Evolutionary conservation across 176 grass and related monocot genomes (phyloP).

Genomic region (Melocanna baccifera): DNA sequence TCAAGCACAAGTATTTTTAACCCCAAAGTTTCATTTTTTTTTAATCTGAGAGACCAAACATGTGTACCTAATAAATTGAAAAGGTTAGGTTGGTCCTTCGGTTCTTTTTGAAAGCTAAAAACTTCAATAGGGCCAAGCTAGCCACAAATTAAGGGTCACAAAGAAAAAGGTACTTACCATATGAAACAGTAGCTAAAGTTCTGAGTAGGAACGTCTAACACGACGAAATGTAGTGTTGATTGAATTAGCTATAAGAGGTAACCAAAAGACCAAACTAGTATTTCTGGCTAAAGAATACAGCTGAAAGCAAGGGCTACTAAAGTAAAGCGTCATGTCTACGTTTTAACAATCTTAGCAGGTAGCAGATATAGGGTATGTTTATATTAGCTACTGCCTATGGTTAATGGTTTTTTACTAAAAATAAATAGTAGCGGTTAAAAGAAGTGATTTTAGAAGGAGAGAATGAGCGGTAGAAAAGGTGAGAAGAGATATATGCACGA

Average conservation of each 20-base stretch:
- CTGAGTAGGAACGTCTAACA: neutral
- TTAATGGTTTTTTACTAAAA: too few species aligned
- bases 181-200: neutral
- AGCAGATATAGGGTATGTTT: neutral
- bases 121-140: neutral
- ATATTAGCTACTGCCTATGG: too few species aligned
- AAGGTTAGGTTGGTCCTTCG: neutral
- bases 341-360: neutral
- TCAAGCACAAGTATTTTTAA: neutral
- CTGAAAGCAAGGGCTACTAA: conserved; percentile 11
- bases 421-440: too few species aligned
- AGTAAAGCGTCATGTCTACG: neutral
- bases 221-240: neutral
- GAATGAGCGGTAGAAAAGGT: too few species aligned
- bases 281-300: neutral
- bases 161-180: neutral
- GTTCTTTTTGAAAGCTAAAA: neutral
- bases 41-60: neutral
- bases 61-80: neutral
- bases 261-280: neutral
- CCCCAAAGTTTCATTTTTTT: neutral
- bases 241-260: neutral
- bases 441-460: too few species aligned
- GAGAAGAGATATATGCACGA: too few species aligned
- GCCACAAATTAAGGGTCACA: neutral